Base-by-base conservation (phyloP, 1,139 yeast species). In the Casaregolazyma suthepensis region DNA sequence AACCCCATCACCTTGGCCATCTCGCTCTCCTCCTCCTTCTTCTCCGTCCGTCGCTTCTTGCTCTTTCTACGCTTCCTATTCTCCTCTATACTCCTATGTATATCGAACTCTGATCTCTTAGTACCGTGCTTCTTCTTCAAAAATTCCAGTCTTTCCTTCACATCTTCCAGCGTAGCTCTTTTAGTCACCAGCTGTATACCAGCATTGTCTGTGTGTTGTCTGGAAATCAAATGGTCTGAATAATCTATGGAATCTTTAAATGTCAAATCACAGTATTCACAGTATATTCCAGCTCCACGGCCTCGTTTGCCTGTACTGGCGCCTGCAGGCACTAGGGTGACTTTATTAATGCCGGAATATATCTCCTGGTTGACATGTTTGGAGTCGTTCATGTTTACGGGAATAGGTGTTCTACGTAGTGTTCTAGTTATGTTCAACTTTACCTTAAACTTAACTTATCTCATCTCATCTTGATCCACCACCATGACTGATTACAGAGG, bases 211-310 rank as follows among this genome's bases (percentile, higher is more conserved):
- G 64, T 53, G 56, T 73, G 78, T 58, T 64, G 71, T 53, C 59
- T 83, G 38, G 90, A 82, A 63, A 88, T 89, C 63, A 89, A 73
- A 70, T 91, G 98, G 64, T 90, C 95, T 5, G 89, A 76, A 65
- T 83, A 83, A 56, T 89, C 85, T 62, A 89, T 72, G 54, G 86
- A 85, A 67, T 91, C 97, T 63, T 88, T 80, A 69, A 81, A 90
- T 1, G 95, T 85, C 59, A 87, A 69, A 61, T 85, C 81, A 67
- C 98, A 91, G 1, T 81, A 71, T 17, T 86, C 87, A 69, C 98
- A 91, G 62, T 81, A 79, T 67, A 90, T 90, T 1, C 96, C 96
- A 59, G 86, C 81, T 17, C 82, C 86, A 59, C 82, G 77, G 47
- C 89, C 89, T 50, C 81, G 76, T 43, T 71, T 73, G 1, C 76